These are phyloP conservation scores for Penicillium digitatum DNA, from an alignment of 2,329 filamentous ascomycete genomes.

Conservation along the genomic window DNA sequence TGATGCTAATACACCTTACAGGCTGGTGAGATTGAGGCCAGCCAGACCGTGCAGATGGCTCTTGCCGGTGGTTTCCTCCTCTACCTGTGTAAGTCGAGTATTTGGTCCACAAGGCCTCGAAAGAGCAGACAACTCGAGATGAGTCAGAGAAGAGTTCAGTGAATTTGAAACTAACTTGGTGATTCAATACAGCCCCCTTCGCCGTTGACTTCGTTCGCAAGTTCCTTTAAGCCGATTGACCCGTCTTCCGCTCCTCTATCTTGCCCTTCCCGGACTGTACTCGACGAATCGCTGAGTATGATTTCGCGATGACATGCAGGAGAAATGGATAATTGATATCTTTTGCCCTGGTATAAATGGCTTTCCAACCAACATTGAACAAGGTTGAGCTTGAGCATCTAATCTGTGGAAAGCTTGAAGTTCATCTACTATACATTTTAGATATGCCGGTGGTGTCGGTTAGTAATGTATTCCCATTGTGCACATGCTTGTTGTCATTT, in stretches of 20 bases:
- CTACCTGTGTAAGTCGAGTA: conserved; percentile 55
- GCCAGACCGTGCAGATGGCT: conserved; percentile 53
- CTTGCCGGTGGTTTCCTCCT: conserved; percentile 53
- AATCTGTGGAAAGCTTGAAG: background rate
- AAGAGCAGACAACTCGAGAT: background rate
- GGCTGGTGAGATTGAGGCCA: conserved; percentile 53
- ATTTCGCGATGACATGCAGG: conserved; percentile 6
- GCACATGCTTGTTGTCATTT: conserved; percentile 25
- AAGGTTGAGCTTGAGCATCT: background rate
- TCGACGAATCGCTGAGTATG: conserved; percentile 6
- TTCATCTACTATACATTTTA: conserved; percentile 3
- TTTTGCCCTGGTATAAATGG: conserved; percentile 2
- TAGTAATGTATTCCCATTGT: conserved; percentile 38
- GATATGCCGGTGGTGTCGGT: conserved; percentile 9
- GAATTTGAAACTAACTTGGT: background rate
- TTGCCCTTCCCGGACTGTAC: conserved; percentile 1
- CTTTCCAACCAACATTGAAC: background rate
- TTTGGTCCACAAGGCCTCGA: background rate
- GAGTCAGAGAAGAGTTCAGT: background rate
- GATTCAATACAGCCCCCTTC: conserved; percentile 42
- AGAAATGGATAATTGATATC: background rate
- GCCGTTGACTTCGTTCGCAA: conserved; percentile 48
- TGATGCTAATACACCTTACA: conserved; percentile 18
- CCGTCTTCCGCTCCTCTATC: background rate
- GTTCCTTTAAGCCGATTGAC: conserved; percentile 39